Base-by-base conservation (phyloP, 2,329 filamentous ascomycete species). In the Fusarium nodosum region DNA sequence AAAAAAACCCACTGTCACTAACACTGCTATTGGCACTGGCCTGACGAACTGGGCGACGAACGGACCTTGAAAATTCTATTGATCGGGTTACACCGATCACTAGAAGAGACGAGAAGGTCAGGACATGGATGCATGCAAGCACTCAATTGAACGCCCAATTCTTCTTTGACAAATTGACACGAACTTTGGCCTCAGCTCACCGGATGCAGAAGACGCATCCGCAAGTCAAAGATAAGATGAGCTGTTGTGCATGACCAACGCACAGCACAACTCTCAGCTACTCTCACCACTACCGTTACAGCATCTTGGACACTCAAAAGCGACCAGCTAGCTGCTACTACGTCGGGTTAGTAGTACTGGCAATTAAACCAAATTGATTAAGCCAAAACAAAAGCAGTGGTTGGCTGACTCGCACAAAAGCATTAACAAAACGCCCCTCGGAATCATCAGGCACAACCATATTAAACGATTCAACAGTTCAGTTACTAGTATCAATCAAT, bases 241-340 rank as follows among this genome's bases (percentile, higher is more conserved):
- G 69, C 65, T 74, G 72, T 74, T 66, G 26, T 52, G 58, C 63
- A 60, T 60, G 52, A 33, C 48, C 66, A 69, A 53, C 66, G 42
- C 58, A 71, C 47, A 71, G 42, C 28, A 30, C 28, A 30, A 30
- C 18, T 39, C 24, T 36, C 39, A 46, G 28, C 7, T 22, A 28
- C 10, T n/a, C 33, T 45, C 18, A 38, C 53, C 42, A 34, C 24
- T 46, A 38, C 22, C 24, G 48, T 52, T 52, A 24, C 48, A 52
- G 31, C 38, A 54, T 52, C 26, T 41, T 31, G 33, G 33, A 39
- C 42, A 41, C 26, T 16, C 45, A 26, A 34, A 46, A 39, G 36
- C 34, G 30, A 34, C 36, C 6, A n/a, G 13, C 11, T 26, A 18
- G 18, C 16, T 44, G 16, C 15, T 50, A 26, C 22, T 50, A 31